Conservation (phyloP, 345 rosid genomes). For the Eucalyptus lansdowneana region DNA sequence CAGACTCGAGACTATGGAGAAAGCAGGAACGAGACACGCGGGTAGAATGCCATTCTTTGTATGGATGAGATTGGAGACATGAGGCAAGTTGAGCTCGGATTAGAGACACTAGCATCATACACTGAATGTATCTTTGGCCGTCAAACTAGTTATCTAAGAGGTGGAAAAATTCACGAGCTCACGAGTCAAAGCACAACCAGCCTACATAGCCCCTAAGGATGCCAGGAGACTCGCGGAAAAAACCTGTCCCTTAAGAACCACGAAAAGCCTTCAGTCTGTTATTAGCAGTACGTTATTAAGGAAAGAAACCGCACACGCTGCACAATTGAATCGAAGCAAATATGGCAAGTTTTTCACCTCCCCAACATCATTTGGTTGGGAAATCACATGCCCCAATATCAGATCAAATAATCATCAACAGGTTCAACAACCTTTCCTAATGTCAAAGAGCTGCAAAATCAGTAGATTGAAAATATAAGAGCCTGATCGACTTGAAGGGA, state of each 20-base stretch:
- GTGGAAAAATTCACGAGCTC: neutral
- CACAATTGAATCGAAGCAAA: neutral
- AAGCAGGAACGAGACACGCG: neutral
- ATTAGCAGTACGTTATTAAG: too few species aligned
- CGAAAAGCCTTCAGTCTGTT: too few species aligned
- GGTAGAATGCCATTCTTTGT: neutral
- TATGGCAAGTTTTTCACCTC: neutral
- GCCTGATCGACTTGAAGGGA: neutral
- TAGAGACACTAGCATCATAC: neutral
- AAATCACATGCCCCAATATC: neutral
- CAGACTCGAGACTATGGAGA: neutral
- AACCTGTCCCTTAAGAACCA: too few species aligned
- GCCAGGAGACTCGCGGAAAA: neutral
- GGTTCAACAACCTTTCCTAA: too few species aligned
- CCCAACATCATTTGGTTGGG: neutral
- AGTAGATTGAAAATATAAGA: too few species aligned
- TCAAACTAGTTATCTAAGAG: neutral
- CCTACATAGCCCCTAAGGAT: neutral
- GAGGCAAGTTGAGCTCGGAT: neutral
- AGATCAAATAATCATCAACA: neutral
- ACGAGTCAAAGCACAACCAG: neutral
- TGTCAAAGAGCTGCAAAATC: too few species aligned
- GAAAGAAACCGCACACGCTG: too few species aligned
- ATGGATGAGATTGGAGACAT: neutral
- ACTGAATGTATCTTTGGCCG: neutral